Percentiles rank a stretch among this genome's conserved stretches.
phyloP scores from a whole-genome alignment of 2,329 filamentous ascomycete species.

The Aspergillus niger region DNA sequence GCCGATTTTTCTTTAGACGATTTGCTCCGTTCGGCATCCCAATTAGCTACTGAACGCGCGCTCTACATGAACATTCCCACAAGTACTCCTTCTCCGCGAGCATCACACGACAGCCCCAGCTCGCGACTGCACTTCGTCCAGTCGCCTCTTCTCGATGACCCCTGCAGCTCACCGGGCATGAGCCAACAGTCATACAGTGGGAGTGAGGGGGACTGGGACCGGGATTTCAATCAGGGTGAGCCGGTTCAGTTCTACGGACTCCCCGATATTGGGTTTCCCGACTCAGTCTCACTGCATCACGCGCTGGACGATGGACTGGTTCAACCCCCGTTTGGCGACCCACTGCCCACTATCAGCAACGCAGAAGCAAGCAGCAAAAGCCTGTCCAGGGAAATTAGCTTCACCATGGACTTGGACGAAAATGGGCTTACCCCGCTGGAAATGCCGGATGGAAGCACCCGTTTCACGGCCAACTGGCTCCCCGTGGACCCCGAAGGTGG shows the following conservation, averaged over 20 bases:
- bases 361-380: neutral
- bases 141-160: slow-evolving; percentile 19
- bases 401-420: slow-evolving; percentile 12
- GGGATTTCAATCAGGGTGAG: slow-evolving; percentile 16
- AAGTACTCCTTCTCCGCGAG: slow-evolving; percentile 17
- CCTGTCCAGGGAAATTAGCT: neutral
- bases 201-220: slow-evolving; percentile 28
- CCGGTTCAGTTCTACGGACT: slow-evolving; percentile 17
- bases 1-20: slow-evolving; percentile 14
- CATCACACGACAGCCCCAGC: slow-evolving; percentile 13
- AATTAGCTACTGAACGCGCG: slow-evolving; percentile 25
- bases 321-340: neutral
- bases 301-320: neutral
- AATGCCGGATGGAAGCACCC: slow-evolving; percentile 37
- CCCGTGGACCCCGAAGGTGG: slow-evolving; percentile 33
- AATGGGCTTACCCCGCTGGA: slow-evolving; percentile 29
- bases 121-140: slow-evolving; percentile 2
- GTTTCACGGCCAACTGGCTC: slow-evolving; percentile 35
- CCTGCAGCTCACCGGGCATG: slow-evolving; percentile 26
- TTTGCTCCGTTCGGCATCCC: slow-evolving; percentile 23
- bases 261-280: slow-evolving; percentile 5
- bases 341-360: neutral
- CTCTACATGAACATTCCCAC: slow-evolving; percentile 26
- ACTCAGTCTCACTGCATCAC: slow-evolving; percentile 1
- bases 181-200: slow-evolving; percentile 21